These are phyloP conservation scores for Eustoma russellianum DNA, from an alignment of 257 asterid species.

Conservation along the genomic window DNA sequence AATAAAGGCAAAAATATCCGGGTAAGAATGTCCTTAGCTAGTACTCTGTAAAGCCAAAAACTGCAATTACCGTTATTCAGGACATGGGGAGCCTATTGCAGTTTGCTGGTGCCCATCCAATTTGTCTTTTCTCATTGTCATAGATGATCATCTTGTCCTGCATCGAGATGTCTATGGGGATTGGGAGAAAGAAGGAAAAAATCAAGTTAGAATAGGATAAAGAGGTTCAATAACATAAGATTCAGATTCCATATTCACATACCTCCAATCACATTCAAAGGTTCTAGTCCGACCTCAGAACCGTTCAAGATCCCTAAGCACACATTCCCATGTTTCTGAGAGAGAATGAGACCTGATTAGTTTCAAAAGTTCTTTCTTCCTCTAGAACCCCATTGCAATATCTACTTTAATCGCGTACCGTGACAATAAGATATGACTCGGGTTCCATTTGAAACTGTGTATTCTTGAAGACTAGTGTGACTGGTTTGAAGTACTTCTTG, in stretches of 20 bases:
- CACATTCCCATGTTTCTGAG: constrained; percentile 65
- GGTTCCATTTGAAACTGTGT: constrained; percentile 57
- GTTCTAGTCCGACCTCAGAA: constrained; percentile 50
- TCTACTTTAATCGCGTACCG: constrained; percentile 33
- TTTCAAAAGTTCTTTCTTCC: not conserved
- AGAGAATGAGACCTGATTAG: not conserved
- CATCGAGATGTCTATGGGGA: constrained; percentile 53
- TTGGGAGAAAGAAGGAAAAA: not conserved
- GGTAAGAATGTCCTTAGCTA: constrained; percentile 16
- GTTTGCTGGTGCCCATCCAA: constrained; percentile 62
- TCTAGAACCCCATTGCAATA: not conserved
- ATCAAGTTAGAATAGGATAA: constrained; percentile 8
- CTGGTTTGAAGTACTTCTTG: constrained; percentile 51
- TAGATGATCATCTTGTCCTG: constrained; percentile 82
- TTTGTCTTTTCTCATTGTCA: constrained; percentile 55
- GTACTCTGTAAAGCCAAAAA: constrained; percentile 7
- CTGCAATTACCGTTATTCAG: constrained; percentile 4
- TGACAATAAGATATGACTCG: constrained; percentile 61
- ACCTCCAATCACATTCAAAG: constrained; percentile 77
- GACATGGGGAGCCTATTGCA: constrained; percentile 37
- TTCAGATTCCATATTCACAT: constrained; percentile 2
- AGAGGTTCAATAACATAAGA: not conserved
- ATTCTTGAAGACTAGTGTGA: constrained; percentile 43
- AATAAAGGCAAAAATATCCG: constrained; percentile 7
- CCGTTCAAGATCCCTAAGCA: constrained; percentile 94